These are phyloP conservation scores for Maudiozyma turicensis DNA, from an alignment of 805 yeast genomes.

Conservation along the genomic window DNA sequence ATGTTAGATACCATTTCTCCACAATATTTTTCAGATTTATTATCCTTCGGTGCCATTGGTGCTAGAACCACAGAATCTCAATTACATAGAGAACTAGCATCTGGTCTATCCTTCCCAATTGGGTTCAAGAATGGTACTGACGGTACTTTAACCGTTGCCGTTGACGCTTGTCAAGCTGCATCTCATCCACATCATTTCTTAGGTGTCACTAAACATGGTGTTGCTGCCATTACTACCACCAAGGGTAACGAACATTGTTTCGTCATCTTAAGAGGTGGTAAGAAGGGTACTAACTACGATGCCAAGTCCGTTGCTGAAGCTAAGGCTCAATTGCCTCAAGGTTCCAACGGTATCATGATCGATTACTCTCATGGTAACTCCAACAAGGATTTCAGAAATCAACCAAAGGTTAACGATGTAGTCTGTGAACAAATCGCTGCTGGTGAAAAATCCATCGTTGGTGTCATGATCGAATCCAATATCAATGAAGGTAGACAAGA, in stretches of 20 bases:
- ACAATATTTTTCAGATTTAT: constrained; percentile 82
- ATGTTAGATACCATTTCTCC: constrained; percentile 98
- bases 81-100: constrained; percentile 92
- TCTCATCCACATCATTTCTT: constrained; percentile 87
- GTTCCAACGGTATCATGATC: constrained; percentile 59
- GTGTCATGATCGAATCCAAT: constrained; percentile 93
- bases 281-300: constrained; percentile 87
- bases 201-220: constrained; percentile 96
- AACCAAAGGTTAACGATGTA: constrained; percentile 78
- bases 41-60: constrained; percentile 95
- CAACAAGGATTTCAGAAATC: constrained; percentile 86
- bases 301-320: constrained; percentile 67
- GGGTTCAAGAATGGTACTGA: constrained; percentile 99
- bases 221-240: constrained; percentile 92
- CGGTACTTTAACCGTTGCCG: constrained; percentile 84
- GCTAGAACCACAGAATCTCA: constrained; percentile 99
- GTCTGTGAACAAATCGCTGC: constrained; percentile 73
- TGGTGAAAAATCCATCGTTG: constrained; percentile 77
- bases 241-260: constrained; percentile 93
- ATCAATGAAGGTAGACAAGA: constrained; percentile 86
- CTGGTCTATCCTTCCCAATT: constrained; percentile 96
- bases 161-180: constrained; percentile 91
- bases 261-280: constrained; percentile 93
- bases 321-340: constrained; percentile 46
- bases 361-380: constrained; percentile 99